phyloP scores from a whole-genome alignment of 441 rosid genomes.

The Pelargonium fulgidum region DNA sequence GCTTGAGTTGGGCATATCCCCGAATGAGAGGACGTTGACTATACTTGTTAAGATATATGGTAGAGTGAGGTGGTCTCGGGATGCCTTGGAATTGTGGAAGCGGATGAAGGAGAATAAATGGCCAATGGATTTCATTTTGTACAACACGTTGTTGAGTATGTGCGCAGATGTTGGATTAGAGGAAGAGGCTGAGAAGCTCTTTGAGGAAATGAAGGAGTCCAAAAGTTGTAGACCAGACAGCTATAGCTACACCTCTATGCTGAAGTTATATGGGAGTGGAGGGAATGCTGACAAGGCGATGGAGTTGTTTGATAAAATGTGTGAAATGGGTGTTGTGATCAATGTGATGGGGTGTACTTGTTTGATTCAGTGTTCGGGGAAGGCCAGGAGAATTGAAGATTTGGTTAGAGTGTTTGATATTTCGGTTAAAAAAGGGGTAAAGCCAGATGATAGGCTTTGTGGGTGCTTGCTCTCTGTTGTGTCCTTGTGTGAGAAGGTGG shows the following conservation, averaged over 20 bases:
- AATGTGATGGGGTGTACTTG: constrained; percentile 93
- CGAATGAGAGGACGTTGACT: constrained; percentile 74
- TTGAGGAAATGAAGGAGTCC: constrained; percentile 68
- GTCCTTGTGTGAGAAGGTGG: constrained; percentile 51
- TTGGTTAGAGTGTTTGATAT: constrained; percentile 53
- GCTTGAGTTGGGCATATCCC: constrained; percentile 60
- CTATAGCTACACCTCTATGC: constrained; percentile 86
- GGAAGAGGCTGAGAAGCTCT: constrained; percentile 78
- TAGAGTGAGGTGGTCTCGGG: constrained; percentile 83
- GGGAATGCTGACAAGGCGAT: constrained; percentile 66
- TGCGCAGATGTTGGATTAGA: constrained; percentile 83
- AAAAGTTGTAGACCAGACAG: constrained; percentile 54
- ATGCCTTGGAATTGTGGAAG: constrained; percentile 73
- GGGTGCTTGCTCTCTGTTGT: constrained; percentile 80
- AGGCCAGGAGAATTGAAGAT: constrained; percentile 58
- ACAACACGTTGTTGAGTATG: constrained; percentile 83
- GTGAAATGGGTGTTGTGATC: constrained; percentile 40
- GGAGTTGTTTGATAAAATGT: constrained; percentile 61
- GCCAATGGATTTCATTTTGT: constrained; percentile 83
- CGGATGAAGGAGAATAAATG: constrained; percentile 57
- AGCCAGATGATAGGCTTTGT: constrained; percentile 74
- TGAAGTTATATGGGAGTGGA: constrained; percentile 71
- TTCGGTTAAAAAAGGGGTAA: constrained; percentile 47
- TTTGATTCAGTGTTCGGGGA: constrained; percentile 79
- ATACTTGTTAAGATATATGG: constrained; percentile 83